These are phyloP conservation scores for Begonia masoniana DNA, from an alignment of 306 rosid genomes.

Conservation along the genomic window DNA sequence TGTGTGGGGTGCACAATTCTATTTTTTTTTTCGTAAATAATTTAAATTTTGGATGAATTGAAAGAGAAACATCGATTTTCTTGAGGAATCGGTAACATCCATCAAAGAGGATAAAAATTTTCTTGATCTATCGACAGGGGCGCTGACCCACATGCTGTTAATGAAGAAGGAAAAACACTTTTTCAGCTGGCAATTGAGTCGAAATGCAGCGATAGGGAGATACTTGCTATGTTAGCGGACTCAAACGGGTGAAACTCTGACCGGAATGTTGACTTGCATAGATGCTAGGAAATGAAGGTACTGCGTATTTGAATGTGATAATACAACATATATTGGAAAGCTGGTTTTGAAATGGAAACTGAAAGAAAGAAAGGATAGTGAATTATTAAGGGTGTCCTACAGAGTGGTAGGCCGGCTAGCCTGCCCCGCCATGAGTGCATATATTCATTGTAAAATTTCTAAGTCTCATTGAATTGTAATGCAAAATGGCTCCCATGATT, in stretches of 20 bases:
- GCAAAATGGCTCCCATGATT: constrained; percentile 22
- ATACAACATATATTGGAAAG: constrained; percentile 35
- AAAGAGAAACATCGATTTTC: no score
- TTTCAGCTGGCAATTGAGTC: constrained; percentile 57
- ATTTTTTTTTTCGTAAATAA: no score
- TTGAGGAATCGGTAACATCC: no score
- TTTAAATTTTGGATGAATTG: no score
- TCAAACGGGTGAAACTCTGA: constrained; percentile 46
- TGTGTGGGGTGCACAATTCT: no score
- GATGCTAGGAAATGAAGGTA: constrained; percentile 1
- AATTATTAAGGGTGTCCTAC: constrained; percentile 26
- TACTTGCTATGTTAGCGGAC: constrained; percentile 47
- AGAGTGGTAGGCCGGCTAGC: constrained; percentile 59
- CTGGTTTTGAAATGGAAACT: constrained; percentile 29
- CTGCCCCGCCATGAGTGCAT: constrained; percentile 36
- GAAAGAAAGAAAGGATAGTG: constrained; percentile 6
- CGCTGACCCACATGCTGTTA: constrained; percentile 73
- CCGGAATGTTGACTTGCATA: constrained; percentile 2
- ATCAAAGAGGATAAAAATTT: no score
- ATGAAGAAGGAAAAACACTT: constrained; percentile 79
- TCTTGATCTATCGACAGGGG: constrained; percentile 40
- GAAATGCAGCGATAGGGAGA: constrained; percentile 47
- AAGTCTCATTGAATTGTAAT: constrained; percentile 26
- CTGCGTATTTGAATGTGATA: constrained; percentile 37
- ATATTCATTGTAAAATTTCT: not conserved